Base-by-base conservation (phyloP, 2,329 filamentous ascomycete species). In the Pezicula radicicola region DNA sequence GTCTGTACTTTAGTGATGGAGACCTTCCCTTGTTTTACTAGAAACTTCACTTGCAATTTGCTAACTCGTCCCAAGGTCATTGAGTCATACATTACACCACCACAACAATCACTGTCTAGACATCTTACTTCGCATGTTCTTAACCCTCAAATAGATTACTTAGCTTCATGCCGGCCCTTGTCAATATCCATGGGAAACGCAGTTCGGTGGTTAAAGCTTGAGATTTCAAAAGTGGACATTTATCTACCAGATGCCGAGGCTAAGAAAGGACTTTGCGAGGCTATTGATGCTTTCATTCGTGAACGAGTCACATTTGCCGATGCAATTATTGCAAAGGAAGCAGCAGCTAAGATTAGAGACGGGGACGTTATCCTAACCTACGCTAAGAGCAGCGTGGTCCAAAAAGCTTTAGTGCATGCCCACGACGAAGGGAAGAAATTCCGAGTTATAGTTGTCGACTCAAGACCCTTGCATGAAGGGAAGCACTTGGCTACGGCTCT, bases 151-250 rank as follows among this genome's bases (percentile, higher is more conserved):
- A 97, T 99, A 65, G 91, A 95, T 59, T 97, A 95, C 66, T 81
- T 99, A 55, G 89, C 90, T 54, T 91, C 91, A 60, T 97, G 92
- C 66, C 86, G 94, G n/a, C 92, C 94, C 33, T 89, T 99, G 72
- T 95, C 90, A 60, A 94, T 96, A 71, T 91, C 90, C 56, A 96
- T 97, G 86, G 94, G 94, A 55, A 99, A 97, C 69, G 91, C 91
- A 35, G 96, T 99, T 66, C 84, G 94, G 50, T 93, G 91, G 79
- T 80, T 99, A 46, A 99, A 99, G 75, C 83, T 96, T 45, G 84
- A 91, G 64, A 93, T 99, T 66, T 88, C 90, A 63, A 91, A 91
- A 61, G 86, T 97, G 53, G 91, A 97, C 63, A 91, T 93, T 39
- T 88, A 92, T 61, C 82, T 87, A 2, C 84, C 89, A 28, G 93